A percentile compares a stretch with the other conserved stretches of the same genome.
These are phyloP conservation scores for Casuarina cunninghamiana DNA, from an alignment of 306 rosid species.

Conservation along the genomic window DNA sequence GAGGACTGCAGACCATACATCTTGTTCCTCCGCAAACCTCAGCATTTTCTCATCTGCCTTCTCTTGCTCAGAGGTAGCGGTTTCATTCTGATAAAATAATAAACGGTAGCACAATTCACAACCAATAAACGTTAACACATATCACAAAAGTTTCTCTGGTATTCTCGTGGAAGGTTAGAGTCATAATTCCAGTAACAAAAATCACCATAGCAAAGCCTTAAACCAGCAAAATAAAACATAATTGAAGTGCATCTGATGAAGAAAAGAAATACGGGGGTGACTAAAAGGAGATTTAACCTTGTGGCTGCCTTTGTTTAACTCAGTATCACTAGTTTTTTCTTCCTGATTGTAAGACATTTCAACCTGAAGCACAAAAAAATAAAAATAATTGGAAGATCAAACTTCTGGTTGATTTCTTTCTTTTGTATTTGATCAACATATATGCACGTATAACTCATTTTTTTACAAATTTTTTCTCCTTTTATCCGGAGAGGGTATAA, in stretches of 20 bases:
- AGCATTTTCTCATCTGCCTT: constrained; percentile 61
- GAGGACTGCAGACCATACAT: constrained; percentile 33
- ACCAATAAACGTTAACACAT: not conserved
- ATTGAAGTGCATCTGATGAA: no score
- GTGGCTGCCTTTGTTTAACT: constrained; percentile 41
- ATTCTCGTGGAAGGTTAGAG: no score
- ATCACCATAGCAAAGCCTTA: no score
- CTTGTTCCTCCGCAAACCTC: constrained; percentile 60
- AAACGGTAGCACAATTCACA: not conserved
- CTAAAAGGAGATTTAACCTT: constrained; percentile 30
- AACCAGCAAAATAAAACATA: no score
- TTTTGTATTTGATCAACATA: not conserved
- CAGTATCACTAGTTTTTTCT: constrained; percentile 32
- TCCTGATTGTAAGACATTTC: constrained; percentile 34
- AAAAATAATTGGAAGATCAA: not conserved
- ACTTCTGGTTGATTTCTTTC: not conserved
- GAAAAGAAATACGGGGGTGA: no score
- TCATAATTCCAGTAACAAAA: no score
- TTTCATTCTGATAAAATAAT: constrained; percentile 50
- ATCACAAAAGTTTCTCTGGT: no score
- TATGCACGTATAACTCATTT: not conserved
- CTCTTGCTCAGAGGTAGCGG: constrained; percentile 63
- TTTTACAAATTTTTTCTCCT: not conserved
- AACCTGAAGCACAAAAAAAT: constrained; percentile 29
- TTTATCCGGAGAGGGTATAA: not conserved